Evolutionary conservation across 2,329 filamentous ascomycete species (phyloP).

Genomic region (Talaromyces sp.): DNA sequence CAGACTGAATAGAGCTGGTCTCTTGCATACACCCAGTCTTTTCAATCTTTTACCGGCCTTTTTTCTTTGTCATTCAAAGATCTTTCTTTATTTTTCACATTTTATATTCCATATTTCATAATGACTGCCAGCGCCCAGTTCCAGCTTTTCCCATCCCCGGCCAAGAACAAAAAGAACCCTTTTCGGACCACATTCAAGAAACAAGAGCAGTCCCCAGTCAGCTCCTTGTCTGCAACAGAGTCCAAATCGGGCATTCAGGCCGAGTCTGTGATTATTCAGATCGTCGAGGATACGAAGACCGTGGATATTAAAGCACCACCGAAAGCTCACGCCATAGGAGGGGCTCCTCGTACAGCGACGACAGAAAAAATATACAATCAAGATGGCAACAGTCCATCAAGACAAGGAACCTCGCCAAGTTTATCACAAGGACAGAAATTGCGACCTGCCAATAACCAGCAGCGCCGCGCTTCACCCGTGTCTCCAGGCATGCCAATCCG

Average conservation of each 20-base stretch:
- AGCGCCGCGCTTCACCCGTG: constrained; percentile 13
- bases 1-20: constrained; percentile 11
- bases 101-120: background rate
- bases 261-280: constrained; percentile 34
- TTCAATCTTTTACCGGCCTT: background rate
- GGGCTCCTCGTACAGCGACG: background rate
- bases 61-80: background rate
- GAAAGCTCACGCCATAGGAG: background rate
- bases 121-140: constrained; percentile 31
- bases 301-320: constrained; percentile 6
- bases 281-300: constrained; percentile 25
- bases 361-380: background rate
- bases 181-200: constrained; percentile 27
- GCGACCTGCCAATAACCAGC: constrained; percentile 9
- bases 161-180: constrained; percentile 30
- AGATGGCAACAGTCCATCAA: background rate
- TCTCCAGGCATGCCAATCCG: constrained; percentile 36
- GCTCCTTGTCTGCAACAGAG: constrained; percentile 27
- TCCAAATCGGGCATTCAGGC: constrained; percentile 24
- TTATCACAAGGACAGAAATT: background rate
- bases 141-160: constrained; percentile 37
- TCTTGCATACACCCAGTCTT: constrained; percentile 4
- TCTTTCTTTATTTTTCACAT: background rate
- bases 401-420: background rate
- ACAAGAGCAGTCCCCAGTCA: constrained; percentile 14